Evolutionary conservation across 345 rosid species (phyloP), one percentile per base, ranked within the genome.

Genomic region (Excoecaria cochinchinensis): DNA sequence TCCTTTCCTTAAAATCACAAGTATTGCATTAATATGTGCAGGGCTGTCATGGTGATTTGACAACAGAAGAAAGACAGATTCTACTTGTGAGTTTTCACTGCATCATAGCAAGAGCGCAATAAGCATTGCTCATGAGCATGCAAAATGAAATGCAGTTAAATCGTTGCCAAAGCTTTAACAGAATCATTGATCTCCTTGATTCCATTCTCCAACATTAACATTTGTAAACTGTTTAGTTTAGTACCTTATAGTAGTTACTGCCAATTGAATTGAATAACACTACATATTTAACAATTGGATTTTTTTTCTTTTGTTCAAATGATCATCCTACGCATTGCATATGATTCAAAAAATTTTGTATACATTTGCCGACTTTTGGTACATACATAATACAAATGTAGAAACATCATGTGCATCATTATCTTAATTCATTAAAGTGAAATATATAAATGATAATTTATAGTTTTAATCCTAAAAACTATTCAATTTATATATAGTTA

Each of bases 31-130:
- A 50, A 31, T 38, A 22, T 71, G 55, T 48, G 77, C 92, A 91
- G 99, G 99, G 99, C 13, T 53, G 74, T 59, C 95, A 89, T 82
- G 92, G 99, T 52, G 97, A 95, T 87, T 86, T 95, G 76, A 90
- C 85, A 2, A 79, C 25, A n/a, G 81, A 86, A 74, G 97, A 91
- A 86, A 85, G 81, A 44, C 90, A 87, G 80, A 91, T 95, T 83
- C 75, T 95, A 71, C 80, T 86, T 40, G 99, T 97, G 99, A 95
- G 83, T 95, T 92, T 82, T 90, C 85, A 7, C 85, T 95, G 76
- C 99, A 94, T 44, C 99, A 95, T 75, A 87, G 90, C 87, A 85
- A 85, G 77, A 91, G 85, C 79, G 80, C 95, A 2, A 74, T 87
- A 42, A 82, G 87, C 86, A 84, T 92, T 25, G 97, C 92, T 17